Conservation (phyloP, 768 basidiomycete species). For the Mycena floridula region DNA sequence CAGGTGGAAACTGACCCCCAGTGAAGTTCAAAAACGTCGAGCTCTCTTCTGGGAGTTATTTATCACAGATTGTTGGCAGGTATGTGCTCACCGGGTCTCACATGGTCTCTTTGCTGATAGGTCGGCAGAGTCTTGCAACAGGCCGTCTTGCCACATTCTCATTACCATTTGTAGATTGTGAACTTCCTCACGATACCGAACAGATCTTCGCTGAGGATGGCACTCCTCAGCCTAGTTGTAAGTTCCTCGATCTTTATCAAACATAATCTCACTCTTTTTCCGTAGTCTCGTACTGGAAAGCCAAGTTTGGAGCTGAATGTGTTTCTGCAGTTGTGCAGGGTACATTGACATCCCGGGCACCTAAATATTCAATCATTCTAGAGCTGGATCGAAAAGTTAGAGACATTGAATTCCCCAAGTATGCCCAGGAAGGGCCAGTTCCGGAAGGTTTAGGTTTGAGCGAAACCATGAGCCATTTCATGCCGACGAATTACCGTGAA, state of each 20-base stretch:
- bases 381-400: constrained; percentile 63
- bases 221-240: constrained; percentile 51
- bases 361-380: constrained; percentile 55
- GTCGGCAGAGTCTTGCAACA: constrained; percentile 55
- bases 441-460: constrained; percentile 45
- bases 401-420: constrained; percentile 62
- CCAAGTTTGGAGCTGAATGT: constrained; percentile 59
- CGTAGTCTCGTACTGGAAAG: constrained; percentile 65
- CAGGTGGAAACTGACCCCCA: constrained; percentile 54
- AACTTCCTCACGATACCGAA: constrained; percentile 56
- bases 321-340: constrained; percentile 66
- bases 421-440: constrained; percentile 46
- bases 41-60: constrained; percentile 71
- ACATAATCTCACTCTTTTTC: not conserved
- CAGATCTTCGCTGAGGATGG: constrained; percentile 56
- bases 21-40: constrained; percentile 66
- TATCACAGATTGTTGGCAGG: constrained; percentile 73
- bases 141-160: constrained; percentile 66
- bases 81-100: constrained; percentile 18
- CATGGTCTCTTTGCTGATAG: constrained; percentile 2
- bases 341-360: constrained; percentile 56
- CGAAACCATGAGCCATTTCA: constrained; percentile 67
- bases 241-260: constrained; percentile 15
- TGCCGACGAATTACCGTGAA: constrained; percentile 70
- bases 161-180: constrained; percentile 67